Evolutionary conservation across 805 yeast genomes (phyloP).

Genomic region (Yarrowia divulgata): DNA sequence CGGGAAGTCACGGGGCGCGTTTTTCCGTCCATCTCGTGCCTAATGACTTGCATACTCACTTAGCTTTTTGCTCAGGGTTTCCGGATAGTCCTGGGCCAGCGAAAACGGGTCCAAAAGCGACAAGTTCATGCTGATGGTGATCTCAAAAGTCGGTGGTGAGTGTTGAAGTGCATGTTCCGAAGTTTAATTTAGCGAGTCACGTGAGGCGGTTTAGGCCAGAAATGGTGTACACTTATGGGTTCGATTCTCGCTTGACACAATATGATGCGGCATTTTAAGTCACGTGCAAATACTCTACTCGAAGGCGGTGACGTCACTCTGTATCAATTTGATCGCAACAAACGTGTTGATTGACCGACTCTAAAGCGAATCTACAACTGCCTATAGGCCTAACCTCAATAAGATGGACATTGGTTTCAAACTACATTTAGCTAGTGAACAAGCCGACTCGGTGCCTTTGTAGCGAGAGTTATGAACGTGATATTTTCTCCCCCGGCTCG

Average conservation of each 20-base stretch:
- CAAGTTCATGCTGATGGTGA: slow-evolving; percentile 64
- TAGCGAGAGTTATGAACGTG: background rate
- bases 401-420: too few species aligned
- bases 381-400: too few species aligned
- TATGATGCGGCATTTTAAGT: too few species aligned
- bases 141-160: background rate
- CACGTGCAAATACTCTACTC: too few species aligned
- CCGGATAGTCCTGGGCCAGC: slow-evolving; percentile 91
- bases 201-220: too few species aligned
- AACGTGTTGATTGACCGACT: too few species aligned
- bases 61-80: slow-evolving; percentile 73
- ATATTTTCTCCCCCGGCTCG: background rate
- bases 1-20: background rate
- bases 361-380: too few species aligned
- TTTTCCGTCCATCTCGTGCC: background rate
- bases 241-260: background rate
- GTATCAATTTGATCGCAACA: too few species aligned
- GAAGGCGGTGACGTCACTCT: too few species aligned
- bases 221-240: background rate
- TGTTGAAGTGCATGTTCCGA: slow-evolving; percentile 5
- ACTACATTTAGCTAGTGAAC: too few species aligned
- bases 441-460: too few species aligned
- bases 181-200: slow-evolving; percentile 1
- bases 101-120: slow-evolving; percentile 88
- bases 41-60: slow-evolving; percentile 42